Evolutionary conservation across 2,329 filamentous ascomycete genomes (phyloP).

Genomic region (Corynespora cassiicola): DNA sequence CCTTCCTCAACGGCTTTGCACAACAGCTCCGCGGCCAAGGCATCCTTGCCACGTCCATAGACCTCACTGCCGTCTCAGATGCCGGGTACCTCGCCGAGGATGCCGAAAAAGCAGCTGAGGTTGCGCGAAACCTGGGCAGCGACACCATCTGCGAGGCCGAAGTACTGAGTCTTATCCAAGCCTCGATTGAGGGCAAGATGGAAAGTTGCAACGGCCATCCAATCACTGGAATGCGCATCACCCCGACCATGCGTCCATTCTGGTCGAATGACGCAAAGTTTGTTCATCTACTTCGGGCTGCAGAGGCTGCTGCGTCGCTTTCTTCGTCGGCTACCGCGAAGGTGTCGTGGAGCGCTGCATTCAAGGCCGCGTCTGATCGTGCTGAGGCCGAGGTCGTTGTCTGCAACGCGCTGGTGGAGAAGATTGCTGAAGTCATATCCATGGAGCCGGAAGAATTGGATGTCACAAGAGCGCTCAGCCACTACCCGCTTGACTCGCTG

Average conservation of each 20-base stretch:
- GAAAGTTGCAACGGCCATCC: constrained; percentile 13
- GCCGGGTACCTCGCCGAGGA: constrained; percentile 15
- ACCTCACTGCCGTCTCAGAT: constrained; percentile 15
- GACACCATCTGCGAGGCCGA: constrained; percentile 16
- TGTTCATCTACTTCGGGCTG: constrained; percentile 12
- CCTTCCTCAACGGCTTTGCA: constrained; percentile 20
- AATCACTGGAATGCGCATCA: constrained; percentile 17
- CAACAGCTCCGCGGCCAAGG: constrained; percentile 12
- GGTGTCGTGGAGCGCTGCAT: constrained; percentile 17
- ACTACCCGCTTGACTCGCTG: constrained; percentile 33
- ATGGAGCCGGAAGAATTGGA: constrained; percentile 36
- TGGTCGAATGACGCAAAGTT: constrained; percentile 19
- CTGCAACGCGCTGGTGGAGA: constrained; percentile 23
- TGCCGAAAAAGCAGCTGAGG: constrained; percentile 9
- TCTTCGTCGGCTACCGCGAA: constrained; percentile 6
- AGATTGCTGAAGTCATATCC: constrained; percentile 31
- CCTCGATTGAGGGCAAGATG: constrained; percentile 9
- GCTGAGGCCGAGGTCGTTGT: constrained; percentile 17
- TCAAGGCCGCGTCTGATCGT: constrained; percentile 13
- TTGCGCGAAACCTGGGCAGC: constrained; percentile 13
- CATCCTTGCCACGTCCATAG: constrained; percentile 14
- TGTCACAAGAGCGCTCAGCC: constrained; percentile 21
- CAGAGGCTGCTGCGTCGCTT: constrained; percentile 10
- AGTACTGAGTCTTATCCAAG: constrained; percentile 12
- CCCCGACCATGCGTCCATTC: constrained; percentile 12